Conservation (phyloP, 495 filamentous ascomycete genomes). For the Daldinia loculata region DNA sequence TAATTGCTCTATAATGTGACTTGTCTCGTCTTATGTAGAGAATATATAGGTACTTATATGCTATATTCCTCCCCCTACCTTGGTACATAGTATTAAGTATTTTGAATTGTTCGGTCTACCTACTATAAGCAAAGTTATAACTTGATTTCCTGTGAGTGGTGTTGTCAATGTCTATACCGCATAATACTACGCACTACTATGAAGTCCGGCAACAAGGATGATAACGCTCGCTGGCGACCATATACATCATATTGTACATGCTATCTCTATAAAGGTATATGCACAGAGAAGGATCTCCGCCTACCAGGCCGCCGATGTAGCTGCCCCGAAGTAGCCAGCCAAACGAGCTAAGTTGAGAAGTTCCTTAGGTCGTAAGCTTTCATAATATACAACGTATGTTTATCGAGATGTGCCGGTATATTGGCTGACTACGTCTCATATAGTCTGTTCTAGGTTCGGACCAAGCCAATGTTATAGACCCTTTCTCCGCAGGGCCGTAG, state of each 20-base stretch:
- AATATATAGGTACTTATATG: too few relatives aligned
- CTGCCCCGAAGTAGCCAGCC: neutral
- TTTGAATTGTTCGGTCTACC: too few relatives aligned
- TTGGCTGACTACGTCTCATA: neutral
- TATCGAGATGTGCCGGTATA: neutral
- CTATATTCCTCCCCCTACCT: too few relatives aligned
- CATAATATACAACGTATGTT: constrained; percentile 5
- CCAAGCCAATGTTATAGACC: neutral
- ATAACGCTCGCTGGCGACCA: constrained; percentile 6
- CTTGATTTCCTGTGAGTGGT: neutral
- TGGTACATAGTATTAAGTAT: too few relatives aligned
- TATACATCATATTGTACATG: constrained; percentile 36
- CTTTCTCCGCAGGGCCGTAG: neutral
- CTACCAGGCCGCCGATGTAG: neutral
- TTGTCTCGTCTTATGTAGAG: too few relatives aligned
- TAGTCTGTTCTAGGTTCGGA: neutral
- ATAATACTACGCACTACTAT: neutral
- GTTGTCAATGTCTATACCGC: neutral
- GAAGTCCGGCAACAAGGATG: too few relatives aligned
- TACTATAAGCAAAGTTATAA: neutral
- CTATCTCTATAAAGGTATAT: constrained; percentile 25
- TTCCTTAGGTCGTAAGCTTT: constrained; percentile 1
- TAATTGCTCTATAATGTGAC: too few relatives aligned
- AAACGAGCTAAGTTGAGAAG: neutral
- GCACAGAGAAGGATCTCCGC: constrained; percentile 19